Evolutionary conservation across 345 rosid genomes (phyloP).

Genomic region (Pugionium dolabratum): DNA sequence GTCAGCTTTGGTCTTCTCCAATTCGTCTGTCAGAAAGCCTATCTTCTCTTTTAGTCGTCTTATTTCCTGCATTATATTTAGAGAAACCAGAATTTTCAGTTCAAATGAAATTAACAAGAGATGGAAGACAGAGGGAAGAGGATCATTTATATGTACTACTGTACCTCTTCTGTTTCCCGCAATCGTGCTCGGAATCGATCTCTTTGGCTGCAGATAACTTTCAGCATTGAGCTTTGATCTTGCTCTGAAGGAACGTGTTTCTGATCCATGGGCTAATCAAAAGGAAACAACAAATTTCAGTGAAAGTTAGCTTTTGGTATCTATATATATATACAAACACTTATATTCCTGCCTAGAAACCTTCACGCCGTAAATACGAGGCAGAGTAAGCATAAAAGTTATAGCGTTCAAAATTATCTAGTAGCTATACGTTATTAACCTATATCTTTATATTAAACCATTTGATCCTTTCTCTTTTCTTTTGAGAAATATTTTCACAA

Average conservation of each 20-base stretch:
- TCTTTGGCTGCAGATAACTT: conserved; percentile 94
- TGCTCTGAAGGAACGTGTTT: conserved; percentile 77
- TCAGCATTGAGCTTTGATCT: conserved; percentile 97
- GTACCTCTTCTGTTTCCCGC: conserved; percentile 92
- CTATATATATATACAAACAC: too few relatives aligned
- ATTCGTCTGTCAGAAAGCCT: conserved; percentile 64
- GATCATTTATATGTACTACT: conserved; percentile 4
- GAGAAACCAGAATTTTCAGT: neutral
- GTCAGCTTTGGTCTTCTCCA: conserved; percentile 94
- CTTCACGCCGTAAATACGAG: neutral
- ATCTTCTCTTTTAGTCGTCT: conserved; percentile 88
- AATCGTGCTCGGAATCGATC: conserved; percentile 88
- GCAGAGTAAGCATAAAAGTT: neutral
- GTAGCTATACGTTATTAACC: conserved; percentile 9
- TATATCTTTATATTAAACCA: conserved; percentile 18
- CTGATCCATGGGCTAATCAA: conserved; percentile 61
- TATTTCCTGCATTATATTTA: conserved; percentile 56
- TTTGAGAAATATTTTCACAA: neutral
- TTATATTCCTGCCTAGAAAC: too few relatives aligned
- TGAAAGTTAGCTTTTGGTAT: neutral
- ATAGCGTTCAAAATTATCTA: neutral
- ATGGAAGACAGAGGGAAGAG: neutral
- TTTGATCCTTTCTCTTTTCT: neutral
- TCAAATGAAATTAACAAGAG: conserved; percentile 12
- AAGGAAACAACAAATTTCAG: conserved; percentile 16